Conservation (phyloP, 768 basidiomycete genomes). For the Hericium alpestre region DNA sequence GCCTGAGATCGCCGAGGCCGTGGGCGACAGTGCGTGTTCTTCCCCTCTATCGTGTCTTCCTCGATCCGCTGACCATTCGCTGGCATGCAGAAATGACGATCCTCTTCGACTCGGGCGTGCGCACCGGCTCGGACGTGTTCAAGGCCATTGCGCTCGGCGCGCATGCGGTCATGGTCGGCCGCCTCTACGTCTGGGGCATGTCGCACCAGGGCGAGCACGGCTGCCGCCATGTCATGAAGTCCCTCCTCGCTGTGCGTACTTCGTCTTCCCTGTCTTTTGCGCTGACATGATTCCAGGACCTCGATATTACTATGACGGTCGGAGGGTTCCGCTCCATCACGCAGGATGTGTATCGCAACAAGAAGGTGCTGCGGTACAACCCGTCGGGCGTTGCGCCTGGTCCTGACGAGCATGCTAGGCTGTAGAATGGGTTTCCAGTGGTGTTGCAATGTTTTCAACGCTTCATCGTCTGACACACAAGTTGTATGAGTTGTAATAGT, state of each 20-base stretch:
- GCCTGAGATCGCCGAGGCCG: slow-evolving; percentile 39
- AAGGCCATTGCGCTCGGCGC: slow-evolving; percentile 49
- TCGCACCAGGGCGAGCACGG: slow-evolving; percentile 42
- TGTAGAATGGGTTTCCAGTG: slow-evolving; percentile 11
- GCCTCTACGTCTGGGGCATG: slow-evolving; percentile 44
- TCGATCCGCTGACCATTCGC: slow-evolving; percentile 33
- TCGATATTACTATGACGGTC: slow-evolving; percentile 35
- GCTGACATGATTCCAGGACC: slow-evolving; percentile 16
- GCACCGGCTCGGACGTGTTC: slow-evolving; percentile 41
- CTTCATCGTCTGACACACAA: no score
- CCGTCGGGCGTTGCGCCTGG: slow-evolving; percentile 23
- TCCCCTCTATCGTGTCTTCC: slow-evolving; percentile 56
- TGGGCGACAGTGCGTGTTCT: slow-evolving; percentile 34
- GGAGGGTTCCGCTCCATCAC: slow-evolving; percentile 27
- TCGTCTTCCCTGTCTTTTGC: background rate
- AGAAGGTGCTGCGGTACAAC: slow-evolving; percentile 23
- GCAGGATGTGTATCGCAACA: slow-evolving; percentile 22
- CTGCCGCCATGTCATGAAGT: slow-evolving; percentile 44
- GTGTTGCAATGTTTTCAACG: no score
- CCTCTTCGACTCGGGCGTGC: slow-evolving; percentile 43
- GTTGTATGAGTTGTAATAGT: no score
- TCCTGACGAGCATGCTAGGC: slow-evolving; percentile 22
- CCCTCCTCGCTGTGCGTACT: slow-evolving; percentile 31
- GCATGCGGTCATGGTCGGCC: slow-evolving; percentile 39
- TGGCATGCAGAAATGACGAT: slow-evolving; percentile 32